Evolutionary conservation across 805 yeast species (phyloP).

Genomic region (Starmera pachycereana): DNA sequence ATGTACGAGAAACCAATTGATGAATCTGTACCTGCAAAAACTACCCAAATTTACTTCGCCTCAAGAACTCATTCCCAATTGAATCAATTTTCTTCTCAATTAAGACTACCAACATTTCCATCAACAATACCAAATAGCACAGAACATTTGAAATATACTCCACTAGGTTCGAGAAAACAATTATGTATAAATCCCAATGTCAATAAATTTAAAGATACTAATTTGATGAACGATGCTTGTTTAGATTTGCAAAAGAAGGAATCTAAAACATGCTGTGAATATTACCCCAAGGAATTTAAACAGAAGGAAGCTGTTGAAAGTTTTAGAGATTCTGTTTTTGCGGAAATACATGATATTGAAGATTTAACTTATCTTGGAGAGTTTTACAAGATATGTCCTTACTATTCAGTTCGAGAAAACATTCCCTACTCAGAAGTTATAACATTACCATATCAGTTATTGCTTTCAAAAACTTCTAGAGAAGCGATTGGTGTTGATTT

Average conservation of each 20-base stretch:
- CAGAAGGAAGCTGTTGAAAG: conserved; percentile 21
- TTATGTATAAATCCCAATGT: conserved; percentile 68
- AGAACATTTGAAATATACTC: conserved; percentile 56
- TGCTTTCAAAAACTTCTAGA: conserved; percentile 53
- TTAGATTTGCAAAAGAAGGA: conserved; percentile 48
- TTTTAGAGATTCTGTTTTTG: conserved; percentile 38
- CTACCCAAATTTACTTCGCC: conserved; percentile 51
- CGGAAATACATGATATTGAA: conserved; percentile 52
- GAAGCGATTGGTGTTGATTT: conserved; percentile 47
- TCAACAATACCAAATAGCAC: conserved; percentile 37
- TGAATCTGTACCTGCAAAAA: conserved; percentile 17
- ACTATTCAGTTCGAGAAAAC: conserved; percentile 59
- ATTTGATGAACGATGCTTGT: conserved; percentile 72
- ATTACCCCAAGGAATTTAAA: conserved; percentile 22
- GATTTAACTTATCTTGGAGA: conserved; percentile 58
- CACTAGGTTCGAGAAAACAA: conserved; percentile 80
- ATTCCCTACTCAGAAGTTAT: conserved; percentile 57
- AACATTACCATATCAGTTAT: conserved; percentile 76
- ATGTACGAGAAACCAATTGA: conserved; percentile 21
- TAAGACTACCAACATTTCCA: conserved; percentile 51
- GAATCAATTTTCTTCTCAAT: conserved; percentile 67
- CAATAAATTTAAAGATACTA: conserved; percentile 32
- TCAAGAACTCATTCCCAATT: conserved; percentile 91
- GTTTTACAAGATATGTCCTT: conserved; percentile 59
- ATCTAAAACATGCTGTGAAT: conserved; percentile 28